A percentile compares a stretch with the other conserved stretches of the same genome.
Evolutionary conservation across 2,329 filamentous ascomycete species (phyloP).

Genomic region (Zymoseptoria tritici): DNA sequence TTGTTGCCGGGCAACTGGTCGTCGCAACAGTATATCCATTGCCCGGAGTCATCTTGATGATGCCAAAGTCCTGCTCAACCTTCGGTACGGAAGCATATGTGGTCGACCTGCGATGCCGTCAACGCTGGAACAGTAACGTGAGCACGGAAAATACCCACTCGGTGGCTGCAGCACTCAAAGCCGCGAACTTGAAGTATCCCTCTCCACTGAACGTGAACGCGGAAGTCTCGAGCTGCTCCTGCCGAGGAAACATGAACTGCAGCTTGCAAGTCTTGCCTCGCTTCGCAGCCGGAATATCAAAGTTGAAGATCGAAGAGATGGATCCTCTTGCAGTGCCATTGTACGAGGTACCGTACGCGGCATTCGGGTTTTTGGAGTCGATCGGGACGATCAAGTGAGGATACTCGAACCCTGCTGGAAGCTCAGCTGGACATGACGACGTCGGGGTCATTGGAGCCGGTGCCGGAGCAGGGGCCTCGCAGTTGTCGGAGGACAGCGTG

Average conservation of each 20-base stretch:
- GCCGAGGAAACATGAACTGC: conserved; percentile 56
- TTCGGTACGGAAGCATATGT: conserved; percentile 41
- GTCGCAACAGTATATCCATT: conserved; percentile 12
- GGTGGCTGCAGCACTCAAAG: conserved; percentile 42
- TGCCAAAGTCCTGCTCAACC: conserved; percentile 7
- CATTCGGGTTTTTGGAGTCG: conserved; percentile 47
- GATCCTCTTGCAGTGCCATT: conserved; percentile 50
- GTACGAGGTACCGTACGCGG: conserved; percentile 47
- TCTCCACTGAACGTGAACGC: conserved; percentile 41
- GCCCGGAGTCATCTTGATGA: conserved; percentile 9
- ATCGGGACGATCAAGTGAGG: conserved; percentile 59
- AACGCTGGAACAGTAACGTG: not conserved
- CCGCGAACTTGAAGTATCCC: conserved; percentile 18
- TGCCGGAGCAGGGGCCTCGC: conserved; percentile 5
- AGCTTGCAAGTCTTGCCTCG: conserved; percentile 54
- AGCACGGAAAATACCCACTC: conserved; percentile 6
- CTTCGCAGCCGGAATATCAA: conserved; percentile 52
- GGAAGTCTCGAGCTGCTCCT: conserved; percentile 53
- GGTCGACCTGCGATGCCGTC: conserved; percentile 30
- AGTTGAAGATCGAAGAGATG: conserved; percentile 59
- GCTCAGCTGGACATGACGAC: conserved; percentile 22
- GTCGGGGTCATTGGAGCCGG: conserved; percentile 5
- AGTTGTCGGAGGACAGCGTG: conserved; percentile 28
- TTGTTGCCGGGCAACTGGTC: conserved; percentile 12
- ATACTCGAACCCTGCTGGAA: conserved; percentile 35